Evolutionary conservation across 176 grass and related monocot species (phyloP), one percentile per base, ranked within the genome.

Genomic region (Oryza glumipatula): DNA sequence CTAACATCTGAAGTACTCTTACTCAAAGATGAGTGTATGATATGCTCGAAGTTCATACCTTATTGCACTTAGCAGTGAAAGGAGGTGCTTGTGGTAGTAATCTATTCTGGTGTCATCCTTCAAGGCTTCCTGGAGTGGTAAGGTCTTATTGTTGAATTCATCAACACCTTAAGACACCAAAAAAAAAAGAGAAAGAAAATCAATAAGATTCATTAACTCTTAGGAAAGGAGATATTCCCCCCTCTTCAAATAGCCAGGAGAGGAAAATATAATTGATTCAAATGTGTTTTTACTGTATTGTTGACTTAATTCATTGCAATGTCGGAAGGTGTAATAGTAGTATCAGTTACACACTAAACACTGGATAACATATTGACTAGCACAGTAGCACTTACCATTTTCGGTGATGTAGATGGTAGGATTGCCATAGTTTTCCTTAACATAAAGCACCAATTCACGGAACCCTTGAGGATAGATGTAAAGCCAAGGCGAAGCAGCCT

Each of bases 51-150:
- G 10, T 67, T 41, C 39, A 76, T 43, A 97, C 94, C 87, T 94
- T 68, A 97, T 91, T 24, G 90, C 88, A 64, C 60, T 52, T 16
- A 35, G 3, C 17, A 97, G 10, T 56, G 86, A 60, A 45, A 52
- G 43, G 3, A 97, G 90, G 71, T 97, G 94, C 44, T 64, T 66
- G 26, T 83, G 72, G 80, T 94, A 48, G 73, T 88, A 97, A 3
- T 92, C 63, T 66, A 97, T 82, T 82, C 94, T 64, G 0, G 43
- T 41, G 30, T 91, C 71, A 41, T 97, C 94, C 66, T 91, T 82
- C 36, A 97, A 33, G 11, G 92, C 86, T 68, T 92, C 88, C 3
- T 85, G 15, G 44, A 97, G 56, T 63, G 94, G 7, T 9, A 83
- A 11, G 65, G 61, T 90, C 70, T 47, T 72, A 69, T 86, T 86